Conservation (phyloP, 768 basidiomycete species). For the Auricularia sp. region DNA sequence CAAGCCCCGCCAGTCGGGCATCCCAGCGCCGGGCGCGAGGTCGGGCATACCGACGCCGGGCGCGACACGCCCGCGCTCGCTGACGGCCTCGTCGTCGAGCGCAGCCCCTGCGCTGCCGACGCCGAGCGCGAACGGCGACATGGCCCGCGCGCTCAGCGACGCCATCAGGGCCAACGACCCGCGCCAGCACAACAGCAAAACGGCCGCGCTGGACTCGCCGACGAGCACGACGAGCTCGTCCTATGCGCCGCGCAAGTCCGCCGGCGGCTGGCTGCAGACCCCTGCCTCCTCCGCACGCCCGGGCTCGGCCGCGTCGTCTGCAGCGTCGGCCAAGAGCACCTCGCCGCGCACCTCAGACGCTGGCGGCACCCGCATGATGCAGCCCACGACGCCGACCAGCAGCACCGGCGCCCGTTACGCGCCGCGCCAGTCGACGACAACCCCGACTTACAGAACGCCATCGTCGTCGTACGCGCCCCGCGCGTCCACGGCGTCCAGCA, state of each 20-base stretch:
- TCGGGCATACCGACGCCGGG: conserved; percentile 15
- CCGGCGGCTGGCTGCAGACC: conserved; percentile 3
- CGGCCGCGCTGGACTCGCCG: conserved; percentile 28
- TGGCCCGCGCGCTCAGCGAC: conserved; percentile 58
- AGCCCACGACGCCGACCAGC: conserved; percentile 42
- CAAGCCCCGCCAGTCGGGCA: conserved; percentile 21
- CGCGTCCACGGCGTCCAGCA: conserved; percentile 18
- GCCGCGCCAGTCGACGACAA: conserved; percentile 5
- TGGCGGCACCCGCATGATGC: conserved; percentile 21
- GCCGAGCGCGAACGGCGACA: conserved; percentile 26
- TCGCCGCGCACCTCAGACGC: conserved; percentile 20
- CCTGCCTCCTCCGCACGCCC: conserved; percentile 43
- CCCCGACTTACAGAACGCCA: conserved; percentile 1
- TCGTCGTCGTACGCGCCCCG: conserved; percentile 6
- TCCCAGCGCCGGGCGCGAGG: conserved; percentile 64
- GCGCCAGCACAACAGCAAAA: conserved; percentile 46
- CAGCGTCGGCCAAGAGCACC: conserved; percentile 22
- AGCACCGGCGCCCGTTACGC: conserved; percentile 2
- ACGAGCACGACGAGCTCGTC: conserved; percentile 26
- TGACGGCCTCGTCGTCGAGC: not conserved
- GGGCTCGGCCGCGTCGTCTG: conserved; percentile 51
- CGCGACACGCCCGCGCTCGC: conserved; percentile 41
- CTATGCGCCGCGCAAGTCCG: not conserved
- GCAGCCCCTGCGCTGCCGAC: conserved; percentile 30
- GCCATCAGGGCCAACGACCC: conserved; percentile 77